A percentile compares a stretch with the other conserved stretches of the same genome.
Conservation (phyloP, 164 flowering plant species). For the Dillenia turbinata region DNA sequence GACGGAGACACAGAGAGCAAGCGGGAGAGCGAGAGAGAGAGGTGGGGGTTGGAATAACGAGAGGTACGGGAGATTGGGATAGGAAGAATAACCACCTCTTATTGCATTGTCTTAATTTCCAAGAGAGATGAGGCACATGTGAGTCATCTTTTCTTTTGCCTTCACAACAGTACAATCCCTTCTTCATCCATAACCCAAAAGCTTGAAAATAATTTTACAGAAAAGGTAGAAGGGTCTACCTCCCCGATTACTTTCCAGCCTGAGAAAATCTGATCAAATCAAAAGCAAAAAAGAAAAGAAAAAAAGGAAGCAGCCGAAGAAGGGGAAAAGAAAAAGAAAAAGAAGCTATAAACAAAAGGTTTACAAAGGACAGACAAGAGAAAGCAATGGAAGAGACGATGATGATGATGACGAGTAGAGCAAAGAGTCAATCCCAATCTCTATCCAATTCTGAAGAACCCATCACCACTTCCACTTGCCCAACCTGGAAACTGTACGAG, state of each 20-base stretch:
- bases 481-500: slow-evolving; percentile 73
- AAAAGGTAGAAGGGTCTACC: not conserved
- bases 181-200: too few relatives aligned
- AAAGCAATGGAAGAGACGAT: slow-evolving; percentile 25
- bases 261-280: not conserved
- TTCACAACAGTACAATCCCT: too few relatives aligned
- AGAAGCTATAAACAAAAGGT: slow-evolving; percentile 9
- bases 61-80: not conserved
- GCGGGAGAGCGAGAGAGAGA: too few relatives aligned
- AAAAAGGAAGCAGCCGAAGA: slow-evolving; percentile 3
- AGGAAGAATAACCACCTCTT: not conserved
- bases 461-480: slow-evolving; percentile 30
- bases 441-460: slow-evolving; percentile 15
- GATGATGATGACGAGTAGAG: slow-evolving; percentile 35
- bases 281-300: slow-evolving; percentile 6
- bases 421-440: slow-evolving; percentile 15
- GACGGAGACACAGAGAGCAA: too few relatives aligned
- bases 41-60: too few relatives aligned
- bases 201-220: too few relatives aligned
- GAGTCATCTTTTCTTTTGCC: slow-evolving; percentile 14
- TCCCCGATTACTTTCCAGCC: slow-evolving; percentile 16
- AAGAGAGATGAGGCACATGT: slow-evolving; percentile 23
- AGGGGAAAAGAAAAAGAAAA: slow-evolving; percentile 16
- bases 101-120: not conserved
- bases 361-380: slow-evolving; percentile 6